These are phyloP conservation scores for Chaetomiaceae sp. DNA, from an alignment of 2,329 filamentous ascomycete species.

Conservation along the genomic window DNA sequence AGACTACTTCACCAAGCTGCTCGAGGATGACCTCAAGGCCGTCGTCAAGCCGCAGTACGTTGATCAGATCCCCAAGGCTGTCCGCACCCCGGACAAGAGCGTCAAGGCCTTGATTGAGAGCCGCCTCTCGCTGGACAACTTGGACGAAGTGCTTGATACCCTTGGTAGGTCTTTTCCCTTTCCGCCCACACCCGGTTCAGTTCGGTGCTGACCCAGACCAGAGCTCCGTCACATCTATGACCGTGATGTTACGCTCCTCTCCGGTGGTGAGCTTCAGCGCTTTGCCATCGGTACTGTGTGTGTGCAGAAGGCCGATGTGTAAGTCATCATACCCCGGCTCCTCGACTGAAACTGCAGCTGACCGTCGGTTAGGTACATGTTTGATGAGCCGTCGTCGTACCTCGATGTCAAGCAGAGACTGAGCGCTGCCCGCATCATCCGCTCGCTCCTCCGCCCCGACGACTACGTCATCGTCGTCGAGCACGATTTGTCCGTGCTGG, in stretches of 20 bases:
- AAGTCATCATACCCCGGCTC: conserved; percentile 30
- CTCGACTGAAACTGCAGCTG: conserved; percentile 6
- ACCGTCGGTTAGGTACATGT: conserved; percentile 70
- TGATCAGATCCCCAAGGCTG: conserved; percentile 91
- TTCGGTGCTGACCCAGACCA: conserved; percentile 28
- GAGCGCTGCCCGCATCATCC: conserved; percentile 85
- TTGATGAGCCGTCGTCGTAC: conserved; percentile 98
- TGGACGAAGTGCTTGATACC: conserved; percentile 74
- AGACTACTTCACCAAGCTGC: conserved; percentile 98
- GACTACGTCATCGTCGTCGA: conserved; percentile 99
- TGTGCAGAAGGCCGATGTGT: conserved; percentile 91
- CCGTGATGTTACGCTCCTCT: conserved; percentile 83
- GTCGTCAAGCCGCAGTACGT: conserved; percentile 99
- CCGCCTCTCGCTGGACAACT: conserved; percentile 71
- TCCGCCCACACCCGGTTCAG: too few species aligned
- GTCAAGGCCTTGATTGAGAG: conserved; percentile 75
- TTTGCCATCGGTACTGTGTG: conserved; percentile 96
- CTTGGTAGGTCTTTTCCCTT: conserved; percentile 49
- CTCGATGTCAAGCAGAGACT: conserved; percentile 99
- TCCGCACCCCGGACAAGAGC: conserved; percentile 73
- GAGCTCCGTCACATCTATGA: conserved; percentile 87
- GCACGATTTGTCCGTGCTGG: conserved; percentile 96
- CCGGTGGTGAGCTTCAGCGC: conserved; percentile 95
- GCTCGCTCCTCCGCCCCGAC: conserved; percentile 78
- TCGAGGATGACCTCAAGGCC: conserved; percentile 95